Evolutionary conservation across 495 filamentous ascomycete genomes (phyloP).

Genomic region (Xylaria longipes): DNA sequence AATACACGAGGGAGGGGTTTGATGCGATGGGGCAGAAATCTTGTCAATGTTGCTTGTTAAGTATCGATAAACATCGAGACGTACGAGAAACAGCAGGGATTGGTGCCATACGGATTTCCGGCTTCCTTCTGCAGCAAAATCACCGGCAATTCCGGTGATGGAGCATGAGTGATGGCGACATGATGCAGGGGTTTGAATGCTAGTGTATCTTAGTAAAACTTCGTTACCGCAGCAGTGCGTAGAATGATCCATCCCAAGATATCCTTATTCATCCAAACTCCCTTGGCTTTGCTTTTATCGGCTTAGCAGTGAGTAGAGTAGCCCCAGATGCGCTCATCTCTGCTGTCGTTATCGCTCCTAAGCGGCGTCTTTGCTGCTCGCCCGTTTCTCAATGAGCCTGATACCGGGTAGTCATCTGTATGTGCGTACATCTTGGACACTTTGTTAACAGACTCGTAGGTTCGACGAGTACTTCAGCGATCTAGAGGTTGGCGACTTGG

Average conservation of each 20-base stretch:
- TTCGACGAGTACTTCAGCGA: slow-evolving; percentile 17
- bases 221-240: neutral
- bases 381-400: neutral
- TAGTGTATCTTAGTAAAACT: neutral
- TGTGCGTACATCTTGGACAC: neutral
- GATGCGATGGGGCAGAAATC: neutral
- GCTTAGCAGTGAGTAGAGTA: neutral
- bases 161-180: neutral
- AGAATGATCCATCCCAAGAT: neutral
- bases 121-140: neutral
- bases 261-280: neutral
- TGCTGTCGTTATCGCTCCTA: slow-evolving; percentile 1
- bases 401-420: neutral
- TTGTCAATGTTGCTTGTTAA: neutral
- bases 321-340: neutral
- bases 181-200: neutral
- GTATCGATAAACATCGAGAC: neutral
- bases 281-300: neutral
- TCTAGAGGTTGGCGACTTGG: slow-evolving; percentile 33
- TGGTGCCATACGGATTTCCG: neutral
- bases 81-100: neutral
- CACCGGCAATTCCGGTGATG: neutral
- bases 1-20: neutral
- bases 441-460: neutral
- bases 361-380: neutral